These are phyloP conservation scores for Rubia balearica DNA, from an alignment of 305 asterid species.

Conservation along the genomic window DNA sequence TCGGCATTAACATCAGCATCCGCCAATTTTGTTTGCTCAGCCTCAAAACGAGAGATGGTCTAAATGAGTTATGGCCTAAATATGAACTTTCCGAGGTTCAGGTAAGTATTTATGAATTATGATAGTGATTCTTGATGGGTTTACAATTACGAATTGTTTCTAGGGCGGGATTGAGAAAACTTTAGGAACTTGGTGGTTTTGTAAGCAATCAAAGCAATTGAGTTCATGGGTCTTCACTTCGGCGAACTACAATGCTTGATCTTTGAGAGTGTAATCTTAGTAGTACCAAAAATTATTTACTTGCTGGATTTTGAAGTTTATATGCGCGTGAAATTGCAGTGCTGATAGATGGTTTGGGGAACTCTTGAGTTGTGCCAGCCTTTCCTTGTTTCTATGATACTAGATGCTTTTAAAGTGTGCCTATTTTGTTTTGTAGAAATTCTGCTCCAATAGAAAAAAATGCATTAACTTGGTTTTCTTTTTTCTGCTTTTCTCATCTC, in stretches of 20 bases:
- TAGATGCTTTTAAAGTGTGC: not conserved
- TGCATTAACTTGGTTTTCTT: not conserved
- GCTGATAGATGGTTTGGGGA: not conserved
- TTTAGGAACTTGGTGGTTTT: not conserved
- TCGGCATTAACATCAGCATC: not conserved
- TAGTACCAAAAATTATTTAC: not conserved
- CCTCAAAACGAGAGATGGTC: not conserved
- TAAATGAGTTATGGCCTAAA: not conserved
- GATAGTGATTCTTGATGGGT: not conserved
- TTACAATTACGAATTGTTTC: not conserved
- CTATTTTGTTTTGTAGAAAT: not conserved
- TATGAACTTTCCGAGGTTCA: not conserved
- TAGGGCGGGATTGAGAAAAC: not conserved
- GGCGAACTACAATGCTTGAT: not conserved
- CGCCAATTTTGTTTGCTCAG: not conserved
- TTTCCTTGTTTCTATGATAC: not conserved
- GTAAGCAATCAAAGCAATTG: not conserved
- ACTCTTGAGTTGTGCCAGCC: not conserved
- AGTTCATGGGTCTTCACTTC: not conserved
- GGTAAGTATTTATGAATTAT: not conserved
- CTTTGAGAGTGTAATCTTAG: not conserved
- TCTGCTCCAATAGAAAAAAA: not conserved
- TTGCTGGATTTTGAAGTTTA: not conserved
- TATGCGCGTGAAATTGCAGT: not conserved
- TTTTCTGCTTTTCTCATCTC: not conserved